phyloP scores from a whole-genome alignment of 169 alveolate genomes.

The Besnoitia besnoiti region DNA sequence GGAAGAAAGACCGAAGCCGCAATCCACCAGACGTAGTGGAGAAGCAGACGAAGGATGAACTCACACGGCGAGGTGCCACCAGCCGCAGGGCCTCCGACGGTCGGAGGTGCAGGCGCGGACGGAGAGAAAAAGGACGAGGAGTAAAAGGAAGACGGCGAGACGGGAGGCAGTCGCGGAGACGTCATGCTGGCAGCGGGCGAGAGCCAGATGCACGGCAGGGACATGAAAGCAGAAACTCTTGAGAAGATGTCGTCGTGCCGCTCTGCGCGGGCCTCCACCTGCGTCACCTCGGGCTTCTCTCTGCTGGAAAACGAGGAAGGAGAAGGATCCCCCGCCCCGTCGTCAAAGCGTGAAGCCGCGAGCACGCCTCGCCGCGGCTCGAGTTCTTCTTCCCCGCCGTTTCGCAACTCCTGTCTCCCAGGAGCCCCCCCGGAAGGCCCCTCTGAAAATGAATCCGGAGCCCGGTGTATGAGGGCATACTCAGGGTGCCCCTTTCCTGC shows the following conservation, averaged over 20 bases:
- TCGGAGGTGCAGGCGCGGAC: background rate
- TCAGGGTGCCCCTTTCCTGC: no score
- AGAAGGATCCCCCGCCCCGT: no score
- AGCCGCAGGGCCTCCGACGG: background rate
- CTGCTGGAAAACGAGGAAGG: no score
- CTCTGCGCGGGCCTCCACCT: no score
- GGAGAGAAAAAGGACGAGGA: background rate
- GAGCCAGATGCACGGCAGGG: background rate
- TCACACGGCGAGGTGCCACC: background rate
- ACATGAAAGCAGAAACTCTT: background rate
- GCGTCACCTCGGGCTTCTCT: no score
- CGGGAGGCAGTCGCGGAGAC: background rate
- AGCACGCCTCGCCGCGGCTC: no score
- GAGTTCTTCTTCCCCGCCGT: no score
- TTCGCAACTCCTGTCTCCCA: no score
- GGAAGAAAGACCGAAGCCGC: constrained; percentile 7
- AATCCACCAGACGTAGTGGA: constrained; percentile 43
- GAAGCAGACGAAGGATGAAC: constrained; percentile 1
- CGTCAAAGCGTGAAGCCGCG: no score
- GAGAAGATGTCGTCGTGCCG: background rate
- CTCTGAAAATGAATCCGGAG: no score
- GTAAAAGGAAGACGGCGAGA: background rate
- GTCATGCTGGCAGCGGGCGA: background rate
- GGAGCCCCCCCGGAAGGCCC: no score
- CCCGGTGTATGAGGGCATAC: no score